phyloP scores from a whole-genome alignment of 495 filamentous ascomycete species.

The Xeromyces bisporus region DNA sequence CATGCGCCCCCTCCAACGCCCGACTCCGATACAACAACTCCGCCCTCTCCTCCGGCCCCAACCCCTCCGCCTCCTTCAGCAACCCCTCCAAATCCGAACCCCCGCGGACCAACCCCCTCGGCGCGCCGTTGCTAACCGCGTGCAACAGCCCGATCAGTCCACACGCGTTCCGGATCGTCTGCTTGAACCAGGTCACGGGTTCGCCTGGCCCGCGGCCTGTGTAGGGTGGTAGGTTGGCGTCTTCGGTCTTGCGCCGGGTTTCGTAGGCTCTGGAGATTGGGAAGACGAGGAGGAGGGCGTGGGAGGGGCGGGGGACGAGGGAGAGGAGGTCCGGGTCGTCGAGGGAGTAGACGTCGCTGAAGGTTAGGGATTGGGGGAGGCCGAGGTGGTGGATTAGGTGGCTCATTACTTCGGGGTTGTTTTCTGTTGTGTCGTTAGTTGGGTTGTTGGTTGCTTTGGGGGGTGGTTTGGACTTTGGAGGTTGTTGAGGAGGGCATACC shows the following conservation, averaged over 20 bases:
- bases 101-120: conserved; percentile 23
- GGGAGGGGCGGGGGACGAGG: conserved; percentile 67
- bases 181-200: conserved; percentile 74
- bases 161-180: conserved; percentile 80
- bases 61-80: conserved; percentile 24
- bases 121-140: conserved; percentile 46
- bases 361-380: conserved; percentile 42
- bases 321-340: conserved; percentile 61
- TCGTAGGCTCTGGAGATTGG: conserved; percentile 60
- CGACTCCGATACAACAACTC: conserved; percentile 55
- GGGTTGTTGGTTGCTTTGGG: conserved; percentile 1
- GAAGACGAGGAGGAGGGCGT: conserved; percentile 73
- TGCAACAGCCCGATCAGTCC: conserved; percentile 73
- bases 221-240: conserved; percentile 36
- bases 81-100: conserved; percentile 32
- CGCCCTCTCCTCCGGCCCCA: conserved; percentile 39
- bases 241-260: conserved; percentile 44
- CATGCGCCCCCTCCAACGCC: conserved; percentile 55
- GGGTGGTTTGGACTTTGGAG: too few species aligned
- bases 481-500: too few species aligned
- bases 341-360: conserved; percentile 76
- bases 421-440: conserved; percentile 24
- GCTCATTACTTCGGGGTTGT: conserved; percentile 71
- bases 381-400: conserved; percentile 60
- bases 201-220: conserved; percentile 32